Evolutionary conservation across 202 grass and related monocot genomes (phyloP).

Genomic region (Digitaria exilis): DNA sequence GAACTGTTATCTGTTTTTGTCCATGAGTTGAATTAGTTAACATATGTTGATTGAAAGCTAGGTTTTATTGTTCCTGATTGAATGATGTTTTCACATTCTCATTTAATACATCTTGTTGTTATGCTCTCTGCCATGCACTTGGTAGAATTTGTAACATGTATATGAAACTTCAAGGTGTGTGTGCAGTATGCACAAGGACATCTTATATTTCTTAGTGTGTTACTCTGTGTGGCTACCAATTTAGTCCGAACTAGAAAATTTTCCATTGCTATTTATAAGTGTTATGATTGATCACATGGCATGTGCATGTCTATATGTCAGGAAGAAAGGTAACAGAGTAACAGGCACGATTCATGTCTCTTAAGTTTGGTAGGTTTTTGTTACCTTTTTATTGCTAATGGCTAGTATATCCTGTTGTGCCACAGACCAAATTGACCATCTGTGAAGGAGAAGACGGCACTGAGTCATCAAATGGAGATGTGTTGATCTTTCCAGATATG

Average conservation of each 20-base stretch:
- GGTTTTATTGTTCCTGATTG: not conserved
- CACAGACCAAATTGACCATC: conserved; percentile 87
- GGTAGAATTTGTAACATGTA: not conserved
- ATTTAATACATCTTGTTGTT: conserved; percentile 1
- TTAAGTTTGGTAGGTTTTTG: not conserved
- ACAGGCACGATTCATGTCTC: not conserved
- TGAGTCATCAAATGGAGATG: conserved; percentile 88
- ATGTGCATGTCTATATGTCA: not conserved
- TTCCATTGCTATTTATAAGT: not conserved
- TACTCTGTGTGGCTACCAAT: not conserved
- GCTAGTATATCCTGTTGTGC: conserved; percentile 8
- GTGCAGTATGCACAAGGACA: not conserved
- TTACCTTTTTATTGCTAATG: conserved; percentile 15
- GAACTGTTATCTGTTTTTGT: not conserved
- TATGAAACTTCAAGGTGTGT: conserved; percentile 1
- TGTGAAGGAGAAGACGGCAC: conserved; percentile 94
- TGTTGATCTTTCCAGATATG: conserved; percentile 99
- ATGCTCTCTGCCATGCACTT: not conserved
- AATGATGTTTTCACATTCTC: not conserved
- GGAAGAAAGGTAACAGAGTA: not conserved
- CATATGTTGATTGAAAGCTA: conserved; percentile 1
- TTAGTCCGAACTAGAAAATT: not conserved
- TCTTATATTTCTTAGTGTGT: not conserved
- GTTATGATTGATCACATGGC: conserved; percentile 1
- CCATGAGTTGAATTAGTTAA: not conserved